Evolutionary conservation across 108 stramenopile species (phyloP).

Genomic region (Cyclostephanos tholiformis): DNA sequence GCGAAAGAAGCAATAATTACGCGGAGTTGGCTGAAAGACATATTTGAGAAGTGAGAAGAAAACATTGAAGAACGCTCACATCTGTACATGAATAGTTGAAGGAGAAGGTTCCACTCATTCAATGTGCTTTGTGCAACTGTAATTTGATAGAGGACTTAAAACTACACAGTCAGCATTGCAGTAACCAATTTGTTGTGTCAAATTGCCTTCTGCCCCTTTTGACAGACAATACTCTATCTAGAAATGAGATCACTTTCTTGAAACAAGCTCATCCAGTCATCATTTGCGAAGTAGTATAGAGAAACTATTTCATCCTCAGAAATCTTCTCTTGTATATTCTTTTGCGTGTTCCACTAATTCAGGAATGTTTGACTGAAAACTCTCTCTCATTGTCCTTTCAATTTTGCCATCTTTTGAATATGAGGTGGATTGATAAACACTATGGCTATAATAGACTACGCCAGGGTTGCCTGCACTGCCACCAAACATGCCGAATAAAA

Average conservation of each 20-base stretch:
- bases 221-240: neutral
- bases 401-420: conserved; percentile 51
- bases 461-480: conserved; percentile 10
- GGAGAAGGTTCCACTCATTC: too few species aligned
- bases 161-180: too few species aligned
- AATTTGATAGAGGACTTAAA: too few species aligned
- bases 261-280: conserved; percentile 13
- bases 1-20: too few species aligned
- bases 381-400: conserved; percentile 46
- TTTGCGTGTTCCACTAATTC: conserved; percentile 29
- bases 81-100: too few species aligned
- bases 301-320: conserved; percentile 24
- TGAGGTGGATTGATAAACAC: conserved; percentile 46
- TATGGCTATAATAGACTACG: conserved; percentile 50
- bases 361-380: conserved; percentile 50
- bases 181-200: too few species aligned
- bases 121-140: too few species aligned
- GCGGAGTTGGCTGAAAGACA: too few species aligned
- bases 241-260: conserved; percentile 1
- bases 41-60: too few species aligned
- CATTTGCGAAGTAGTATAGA: neutral
- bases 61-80: too few species aligned
- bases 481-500: conserved; percentile 39
- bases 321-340: neutral
- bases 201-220: neutral